Evolutionary conservation across 495 filamentous ascomycete species (phyloP).

Genomic region (Schizothecium vesticola): DNA sequence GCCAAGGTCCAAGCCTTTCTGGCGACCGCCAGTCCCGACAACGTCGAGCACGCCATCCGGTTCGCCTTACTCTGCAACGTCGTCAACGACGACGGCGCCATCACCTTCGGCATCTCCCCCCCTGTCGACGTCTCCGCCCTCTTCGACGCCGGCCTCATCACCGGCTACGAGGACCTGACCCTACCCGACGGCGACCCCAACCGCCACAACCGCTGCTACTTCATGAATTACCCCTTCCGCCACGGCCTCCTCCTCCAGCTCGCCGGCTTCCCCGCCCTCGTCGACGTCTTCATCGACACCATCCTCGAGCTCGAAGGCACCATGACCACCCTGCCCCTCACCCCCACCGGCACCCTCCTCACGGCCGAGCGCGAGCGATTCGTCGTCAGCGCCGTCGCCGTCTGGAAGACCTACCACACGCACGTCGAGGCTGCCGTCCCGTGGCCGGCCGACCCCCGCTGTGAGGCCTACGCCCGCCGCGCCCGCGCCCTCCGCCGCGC

Average conservation of each 20-base stretch:
- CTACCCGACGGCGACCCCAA: too few relatives aligned
- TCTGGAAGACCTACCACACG: neutral
- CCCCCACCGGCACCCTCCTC: neutral
- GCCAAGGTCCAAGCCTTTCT: neutral
- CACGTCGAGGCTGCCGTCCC: neutral
- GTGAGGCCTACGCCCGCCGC: neutral
- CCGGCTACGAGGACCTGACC: neutral
- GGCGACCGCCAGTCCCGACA: neutral
- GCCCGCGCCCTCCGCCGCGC: neutral
- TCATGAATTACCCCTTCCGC: too few relatives aligned
- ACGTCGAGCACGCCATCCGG: too few relatives aligned
- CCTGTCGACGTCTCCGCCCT: too few relatives aligned
- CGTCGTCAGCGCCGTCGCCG: neutral
- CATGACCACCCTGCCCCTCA: neutral
- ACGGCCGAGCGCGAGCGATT: neutral
- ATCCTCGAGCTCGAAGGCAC: too few relatives aligned
- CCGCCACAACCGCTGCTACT: too few relatives aligned
- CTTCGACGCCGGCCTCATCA: neutral
- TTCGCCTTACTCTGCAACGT: too few relatives aligned
- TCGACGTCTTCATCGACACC: too few relatives aligned
- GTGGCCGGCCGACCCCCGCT: neutral
- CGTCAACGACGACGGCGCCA: too few relatives aligned
- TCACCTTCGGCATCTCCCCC: too few relatives aligned
- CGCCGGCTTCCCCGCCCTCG: too few relatives aligned
- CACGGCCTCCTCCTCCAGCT: neutral